phyloP scores from a whole-genome alignment of 1,284 basidiomycete species.

The Laetiporus sulphureus region DNA sequence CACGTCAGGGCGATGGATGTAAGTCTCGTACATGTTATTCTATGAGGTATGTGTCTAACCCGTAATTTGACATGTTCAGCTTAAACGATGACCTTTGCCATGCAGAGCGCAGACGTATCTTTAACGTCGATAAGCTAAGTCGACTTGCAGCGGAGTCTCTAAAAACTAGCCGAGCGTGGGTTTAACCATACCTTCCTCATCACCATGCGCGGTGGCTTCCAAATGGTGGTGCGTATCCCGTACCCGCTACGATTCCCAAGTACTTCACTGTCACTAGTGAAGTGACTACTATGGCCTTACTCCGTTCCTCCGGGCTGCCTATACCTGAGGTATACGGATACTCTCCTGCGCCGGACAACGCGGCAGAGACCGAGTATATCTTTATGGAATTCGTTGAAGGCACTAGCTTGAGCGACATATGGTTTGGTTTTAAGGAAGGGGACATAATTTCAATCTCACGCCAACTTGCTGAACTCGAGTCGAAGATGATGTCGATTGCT shows the following conservation, averaged over 20 bases:
- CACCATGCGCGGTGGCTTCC: slow-evolving; percentile 35
- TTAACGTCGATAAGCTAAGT: slow-evolving; percentile 35
- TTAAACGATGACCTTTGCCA: slow-evolving; percentile 38
- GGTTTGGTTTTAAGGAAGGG: slow-evolving; percentile 31
- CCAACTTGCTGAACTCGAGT: slow-evolving; percentile 42
- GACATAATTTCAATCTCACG: slow-evolving; percentile 37
- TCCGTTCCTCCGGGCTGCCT: slow-evolving; percentile 40
- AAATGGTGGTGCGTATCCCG: slow-evolving; percentile 43
- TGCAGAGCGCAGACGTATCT: slow-evolving; percentile 34
- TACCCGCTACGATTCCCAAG: slow-evolving; percentile 39
- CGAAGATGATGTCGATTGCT: slow-evolving; percentile 39
- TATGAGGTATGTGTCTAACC: slow-evolving; percentile 19
- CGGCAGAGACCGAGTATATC: slow-evolving; percentile 44
- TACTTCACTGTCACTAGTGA: slow-evolving; percentile 42
- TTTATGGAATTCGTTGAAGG: slow-evolving; percentile 45
- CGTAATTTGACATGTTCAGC: slow-evolving; percentile 26
- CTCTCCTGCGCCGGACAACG: slow-evolving; percentile 41
- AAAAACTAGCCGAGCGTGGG: slow-evolving; percentile 25
- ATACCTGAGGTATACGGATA: slow-evolving; percentile 44
- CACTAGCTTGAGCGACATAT: slow-evolving; percentile 37
- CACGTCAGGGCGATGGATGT: slow-evolving; percentile 37
- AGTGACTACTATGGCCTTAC: slow-evolving; percentile 43
- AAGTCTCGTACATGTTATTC: slow-evolving; percentile 27
- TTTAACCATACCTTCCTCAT: too few species aligned
- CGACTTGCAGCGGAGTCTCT: slow-evolving; percentile 42